Evolutionary conservation across 2,329 filamentous ascomycete genomes (phyloP).

Genomic region (Atkinsonella hypoxylon): DNA sequence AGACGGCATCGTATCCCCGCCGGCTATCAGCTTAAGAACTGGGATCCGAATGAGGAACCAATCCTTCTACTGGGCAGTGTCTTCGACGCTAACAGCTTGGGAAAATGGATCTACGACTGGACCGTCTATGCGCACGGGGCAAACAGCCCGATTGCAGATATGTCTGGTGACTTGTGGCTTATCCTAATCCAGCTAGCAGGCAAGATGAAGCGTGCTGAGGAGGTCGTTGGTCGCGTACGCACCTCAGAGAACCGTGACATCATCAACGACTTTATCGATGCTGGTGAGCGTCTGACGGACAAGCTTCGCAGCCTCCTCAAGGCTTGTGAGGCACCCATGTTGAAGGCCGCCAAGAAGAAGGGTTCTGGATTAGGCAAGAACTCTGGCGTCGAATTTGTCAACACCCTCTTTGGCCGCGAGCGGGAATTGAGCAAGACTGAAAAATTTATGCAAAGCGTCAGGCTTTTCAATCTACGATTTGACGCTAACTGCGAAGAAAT

Average conservation of each 20-base stretch:
- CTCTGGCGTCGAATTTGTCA: constrained; percentile 88
- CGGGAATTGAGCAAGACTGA: constrained; percentile 82
- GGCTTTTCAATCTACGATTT: constrained; percentile 85
- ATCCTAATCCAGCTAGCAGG: constrained; percentile 86
- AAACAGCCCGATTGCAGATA: constrained; percentile 71
- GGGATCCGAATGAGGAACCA: constrained; percentile 88
- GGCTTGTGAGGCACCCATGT: constrained; percentile 89
- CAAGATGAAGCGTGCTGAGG: constrained; percentile 85
- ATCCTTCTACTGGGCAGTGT: constrained; percentile 92
- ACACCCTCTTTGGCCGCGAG: constrained; percentile 88
- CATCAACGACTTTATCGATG: constrained; percentile 81
- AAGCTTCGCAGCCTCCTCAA: constrained; percentile 81
- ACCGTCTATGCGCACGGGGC: constrained; percentile 83
- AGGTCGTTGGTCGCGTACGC: constrained; percentile 61
- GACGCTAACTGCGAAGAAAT: constrained; percentile 94
- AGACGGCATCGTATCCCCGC: constrained; percentile 63
- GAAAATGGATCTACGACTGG: constrained; percentile 99
- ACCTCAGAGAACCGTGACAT: constrained; percentile 63
- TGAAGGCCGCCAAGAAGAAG: constrained; percentile 69
- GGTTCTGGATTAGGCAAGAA: constrained; percentile 68
- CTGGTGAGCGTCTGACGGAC: constrained; percentile 74
- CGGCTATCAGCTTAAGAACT: constrained; percentile 94
- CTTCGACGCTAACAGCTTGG: constrained; percentile 92
- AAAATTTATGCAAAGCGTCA: constrained; percentile 80
- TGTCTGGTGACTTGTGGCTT: constrained; percentile 91